Conservation (phyloP, 192 early-diverging fungal species). For the Diversispora epigaea region DNA sequence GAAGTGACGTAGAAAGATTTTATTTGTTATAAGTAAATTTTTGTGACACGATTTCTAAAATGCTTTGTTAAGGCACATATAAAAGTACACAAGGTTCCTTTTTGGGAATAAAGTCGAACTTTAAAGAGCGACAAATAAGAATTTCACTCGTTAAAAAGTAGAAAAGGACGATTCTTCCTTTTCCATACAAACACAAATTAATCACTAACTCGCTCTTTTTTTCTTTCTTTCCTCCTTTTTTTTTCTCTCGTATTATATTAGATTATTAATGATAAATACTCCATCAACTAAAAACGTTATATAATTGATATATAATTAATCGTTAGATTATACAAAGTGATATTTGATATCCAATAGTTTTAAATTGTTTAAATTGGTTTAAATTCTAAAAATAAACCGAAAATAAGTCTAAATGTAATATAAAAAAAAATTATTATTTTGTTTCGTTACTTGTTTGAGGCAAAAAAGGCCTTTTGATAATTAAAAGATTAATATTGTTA, state of each 20-base stretch:
- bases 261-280: not conserved
- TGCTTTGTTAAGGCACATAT: no score
- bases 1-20: conserved; percentile 7
- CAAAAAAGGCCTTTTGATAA: no score
- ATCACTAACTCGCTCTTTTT: not conserved
- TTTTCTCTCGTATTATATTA: conserved; percentile 17
- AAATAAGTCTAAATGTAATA: no score
- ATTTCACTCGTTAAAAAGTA: not conserved
- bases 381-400: no score
- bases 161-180: not conserved
- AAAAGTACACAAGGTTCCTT: no score
- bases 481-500: no score
- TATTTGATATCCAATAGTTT: no score
- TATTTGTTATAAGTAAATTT: not conserved
- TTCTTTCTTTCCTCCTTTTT: not conserved
- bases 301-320: not conserved
- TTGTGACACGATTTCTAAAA: not conserved
- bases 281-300: not conserved
- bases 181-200: conserved; percentile 7
- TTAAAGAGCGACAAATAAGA: not conserved
- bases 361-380: no score
- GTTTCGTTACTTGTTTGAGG: no score
- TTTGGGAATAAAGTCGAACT: not conserved
- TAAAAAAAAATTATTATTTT: no score
- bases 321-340: not conserved